Evolutionary conservation across 768 basidiomycete species (phyloP).

Genomic region (Rhizopogon salebrosus): DNA sequence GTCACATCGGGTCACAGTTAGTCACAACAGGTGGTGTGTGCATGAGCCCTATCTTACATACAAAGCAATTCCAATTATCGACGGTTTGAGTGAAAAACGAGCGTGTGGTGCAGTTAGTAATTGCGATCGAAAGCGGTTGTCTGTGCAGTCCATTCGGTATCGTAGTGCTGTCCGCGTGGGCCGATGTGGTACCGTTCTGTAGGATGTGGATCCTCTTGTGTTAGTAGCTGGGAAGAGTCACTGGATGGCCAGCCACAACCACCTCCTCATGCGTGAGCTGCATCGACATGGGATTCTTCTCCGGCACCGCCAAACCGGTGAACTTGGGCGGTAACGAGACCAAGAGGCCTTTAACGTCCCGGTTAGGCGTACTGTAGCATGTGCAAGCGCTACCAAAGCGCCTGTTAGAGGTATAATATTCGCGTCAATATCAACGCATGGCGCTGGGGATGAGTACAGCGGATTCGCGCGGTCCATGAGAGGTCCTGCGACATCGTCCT

Average conservation of each 20-base stretch:
- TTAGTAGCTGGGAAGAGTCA: background rate
- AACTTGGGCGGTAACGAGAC: conserved; percentile 67
- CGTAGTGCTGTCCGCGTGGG: background rate
- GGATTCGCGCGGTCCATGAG: conserved; percentile 10
- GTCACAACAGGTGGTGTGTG: conserved; percentile 1
- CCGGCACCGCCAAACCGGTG: conserved; percentile 74
- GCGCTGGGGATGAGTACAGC: conserved; percentile 15
- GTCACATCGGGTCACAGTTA: conserved; percentile 1
- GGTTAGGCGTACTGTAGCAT: conserved; percentile 24
- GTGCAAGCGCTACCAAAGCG: conserved; percentile 68
- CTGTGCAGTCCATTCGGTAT: background rate
- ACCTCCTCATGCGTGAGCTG: conserved; percentile 88
- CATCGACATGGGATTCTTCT: conserved; percentile 95
- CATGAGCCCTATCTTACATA: conserved; percentile 4
- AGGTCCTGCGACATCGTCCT: background rate
- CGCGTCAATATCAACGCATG: conserved; percentile 56
- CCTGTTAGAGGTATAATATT: conserved; percentile 66
- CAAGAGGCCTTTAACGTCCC: conserved; percentile 52
- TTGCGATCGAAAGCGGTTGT: background rate
- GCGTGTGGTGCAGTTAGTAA: too few relatives aligned
- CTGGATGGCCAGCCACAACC: conserved; percentile 48
- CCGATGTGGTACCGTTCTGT: background rate
- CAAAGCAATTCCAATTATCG: too few relatives aligned
- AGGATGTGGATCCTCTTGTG: background rate
- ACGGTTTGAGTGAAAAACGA: too few relatives aligned